phyloP scores from a whole-genome alignment of 2,329 filamentous ascomycete genomes.

The Orbilia brochopaga region DNA sequence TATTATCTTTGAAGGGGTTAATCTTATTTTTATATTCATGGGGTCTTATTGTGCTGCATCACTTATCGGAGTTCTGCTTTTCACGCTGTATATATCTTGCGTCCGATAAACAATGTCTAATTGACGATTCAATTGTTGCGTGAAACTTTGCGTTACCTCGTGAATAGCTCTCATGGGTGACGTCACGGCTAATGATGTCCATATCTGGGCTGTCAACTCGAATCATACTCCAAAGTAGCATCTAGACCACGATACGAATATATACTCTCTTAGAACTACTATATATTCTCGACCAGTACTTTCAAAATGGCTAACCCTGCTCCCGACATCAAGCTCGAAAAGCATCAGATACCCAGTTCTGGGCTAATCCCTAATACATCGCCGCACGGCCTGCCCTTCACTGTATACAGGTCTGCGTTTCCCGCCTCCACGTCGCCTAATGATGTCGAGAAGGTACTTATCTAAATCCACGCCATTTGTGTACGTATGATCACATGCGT shows the following conservation, averaged over 20 bases:
- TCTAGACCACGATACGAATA: no score
- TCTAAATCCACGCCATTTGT: neutral
- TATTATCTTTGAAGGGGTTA: no score
- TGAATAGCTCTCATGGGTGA: no score
- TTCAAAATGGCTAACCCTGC: constrained; percentile 58
- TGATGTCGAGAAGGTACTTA: constrained; percentile 16
- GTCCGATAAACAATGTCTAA: no score
- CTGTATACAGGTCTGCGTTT: constrained; percentile 71
- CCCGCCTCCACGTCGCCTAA: constrained; percentile 55
- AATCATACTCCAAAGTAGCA: no score
- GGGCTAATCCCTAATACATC: constrained; percentile 69
- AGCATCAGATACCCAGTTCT: constrained; percentile 67
- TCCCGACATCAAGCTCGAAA: constrained; percentile 64
- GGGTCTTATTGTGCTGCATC: constrained; percentile 13
- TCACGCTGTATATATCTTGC: constrained; percentile 53
- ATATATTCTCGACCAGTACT: no score
- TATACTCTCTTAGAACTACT: no score
- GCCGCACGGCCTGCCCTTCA: constrained; percentile 67
- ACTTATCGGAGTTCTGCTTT: constrained; percentile 33
- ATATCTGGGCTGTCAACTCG: no score
- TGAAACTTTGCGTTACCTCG: no score
- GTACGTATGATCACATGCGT: neutral
- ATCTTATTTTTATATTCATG: no score
- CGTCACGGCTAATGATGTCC: no score
- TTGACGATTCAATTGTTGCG: no score